phyloP scores from a whole-genome alignment of 768 basidiomycete species.

The Tylopilus vinaceipallidus region DNA sequence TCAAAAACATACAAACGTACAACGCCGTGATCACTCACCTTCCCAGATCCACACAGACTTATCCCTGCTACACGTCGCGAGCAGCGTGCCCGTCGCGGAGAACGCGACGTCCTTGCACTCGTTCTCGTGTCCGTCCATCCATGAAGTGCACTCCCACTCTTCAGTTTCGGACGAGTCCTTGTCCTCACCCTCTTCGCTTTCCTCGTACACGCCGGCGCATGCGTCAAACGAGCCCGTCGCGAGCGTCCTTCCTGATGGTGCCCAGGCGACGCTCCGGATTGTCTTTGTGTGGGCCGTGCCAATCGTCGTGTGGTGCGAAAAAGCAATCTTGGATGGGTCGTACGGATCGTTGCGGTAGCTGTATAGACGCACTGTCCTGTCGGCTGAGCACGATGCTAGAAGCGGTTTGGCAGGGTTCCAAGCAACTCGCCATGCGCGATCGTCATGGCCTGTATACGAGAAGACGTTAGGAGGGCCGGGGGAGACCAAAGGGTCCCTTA shows the following conservation, averaged over 20 bases:
- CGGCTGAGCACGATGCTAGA: constrained; percentile 91
- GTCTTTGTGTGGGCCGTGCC: constrained; percentile 86
- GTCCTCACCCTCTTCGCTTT: constrained; percentile 28
- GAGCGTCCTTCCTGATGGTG: constrained; percentile 81
- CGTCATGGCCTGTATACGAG: constrained; percentile 59
- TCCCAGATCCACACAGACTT: constrained; percentile 99
- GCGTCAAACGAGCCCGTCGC: constrained; percentile 95
- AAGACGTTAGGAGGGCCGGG: neutral
- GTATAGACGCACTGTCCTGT: constrained; percentile 89
- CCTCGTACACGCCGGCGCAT: constrained; percentile 77
- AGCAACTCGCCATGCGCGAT: constrained; percentile 82
- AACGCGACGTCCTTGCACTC: constrained; percentile 94
- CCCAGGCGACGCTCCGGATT: constrained; percentile 84
- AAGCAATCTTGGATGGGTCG: constrained; percentile 26
- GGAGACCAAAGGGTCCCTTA: neutral
- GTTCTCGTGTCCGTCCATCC: constrained; percentile 92
- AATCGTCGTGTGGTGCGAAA: constrained; percentile 63
- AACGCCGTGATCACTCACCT: constrained; percentile 44
- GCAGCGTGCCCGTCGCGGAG: constrained; percentile 65
- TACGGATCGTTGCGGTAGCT: constrained; percentile 44
- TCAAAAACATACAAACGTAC: constrained; percentile 6
- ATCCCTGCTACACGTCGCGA: constrained; percentile 95
- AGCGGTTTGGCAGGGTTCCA: constrained; percentile 85
- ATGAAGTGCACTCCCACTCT: constrained; percentile 87
- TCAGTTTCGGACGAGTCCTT: constrained; percentile 33